Evolutionary conservation across 257 asterid genomes (phyloP).

Genomic region (Ehretia macrophylla): DNA sequence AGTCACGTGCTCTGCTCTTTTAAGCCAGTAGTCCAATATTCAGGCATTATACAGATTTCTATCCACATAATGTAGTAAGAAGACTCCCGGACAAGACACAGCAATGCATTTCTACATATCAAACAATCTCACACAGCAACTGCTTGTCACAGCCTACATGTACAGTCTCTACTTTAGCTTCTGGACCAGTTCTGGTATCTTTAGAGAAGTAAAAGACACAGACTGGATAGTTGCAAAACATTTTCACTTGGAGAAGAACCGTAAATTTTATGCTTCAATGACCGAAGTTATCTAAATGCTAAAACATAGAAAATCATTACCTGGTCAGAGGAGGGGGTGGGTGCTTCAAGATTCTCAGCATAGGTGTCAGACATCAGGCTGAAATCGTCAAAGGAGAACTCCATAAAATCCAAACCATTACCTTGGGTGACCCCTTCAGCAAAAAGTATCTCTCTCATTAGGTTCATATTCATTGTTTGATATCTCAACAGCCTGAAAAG

Average conservation of each 20-base stretch:
- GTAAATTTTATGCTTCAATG: background rate
- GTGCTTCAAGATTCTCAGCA: conserved; percentile 19
- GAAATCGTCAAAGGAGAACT: conserved; percentile 22
- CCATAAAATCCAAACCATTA: conserved; percentile 25
- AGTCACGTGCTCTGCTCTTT: too few species aligned
- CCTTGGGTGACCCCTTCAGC: conserved; percentile 29
- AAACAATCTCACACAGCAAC: too few species aligned
- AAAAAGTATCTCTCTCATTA: conserved; percentile 24
- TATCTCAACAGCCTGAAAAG: conserved; percentile 52
- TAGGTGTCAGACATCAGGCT: conserved; percentile 25
- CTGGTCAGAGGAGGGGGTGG: conserved; percentile 30
- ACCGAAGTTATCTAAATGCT: background rate
- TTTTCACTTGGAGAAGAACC: background rate
- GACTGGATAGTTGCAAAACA: too few species aligned
- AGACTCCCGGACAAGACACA: too few species aligned
- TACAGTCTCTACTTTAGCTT: too few species aligned
- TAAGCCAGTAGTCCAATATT: too few species aligned
- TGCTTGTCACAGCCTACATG: too few species aligned
- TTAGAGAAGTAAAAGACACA: too few species aligned
- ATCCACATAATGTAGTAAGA: too few species aligned
- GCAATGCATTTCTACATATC: too few species aligned
- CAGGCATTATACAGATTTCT: too few species aligned
- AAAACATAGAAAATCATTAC: conserved; percentile 23
- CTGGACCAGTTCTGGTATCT: too few species aligned
- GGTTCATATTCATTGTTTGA: conserved; percentile 38